Conservation (phyloP, 1,284 basidiomycete species). For the Sphagnurus paluster region DNA sequence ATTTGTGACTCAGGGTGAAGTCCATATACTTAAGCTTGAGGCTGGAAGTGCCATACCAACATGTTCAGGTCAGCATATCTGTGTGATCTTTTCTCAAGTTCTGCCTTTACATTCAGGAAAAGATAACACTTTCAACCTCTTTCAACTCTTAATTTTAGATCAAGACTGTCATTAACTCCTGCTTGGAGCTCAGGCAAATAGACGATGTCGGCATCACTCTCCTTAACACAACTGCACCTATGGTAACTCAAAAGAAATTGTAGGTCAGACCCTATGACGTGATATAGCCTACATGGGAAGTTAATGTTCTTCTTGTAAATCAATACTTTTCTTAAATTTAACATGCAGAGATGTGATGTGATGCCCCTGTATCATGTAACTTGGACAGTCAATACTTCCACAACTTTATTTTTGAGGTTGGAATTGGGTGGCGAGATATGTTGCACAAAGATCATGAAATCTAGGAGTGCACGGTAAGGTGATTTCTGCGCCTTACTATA, state of each 20-base stretch:
- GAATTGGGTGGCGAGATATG: too few species aligned
- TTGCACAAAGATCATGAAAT: too few species aligned
- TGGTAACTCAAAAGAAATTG: constrained; percentile 1
- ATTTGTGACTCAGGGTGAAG: constrained; percentile 40
- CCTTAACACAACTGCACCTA: background rate
- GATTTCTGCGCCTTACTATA: too few species aligned
- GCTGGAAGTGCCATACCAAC: constrained; percentile 36
- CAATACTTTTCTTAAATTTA: background rate
- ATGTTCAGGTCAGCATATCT: constrained; percentile 37
- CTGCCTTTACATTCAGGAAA: constrained; percentile 28
- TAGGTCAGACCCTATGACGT: constrained; percentile 55
- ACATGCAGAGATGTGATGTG: background rate
- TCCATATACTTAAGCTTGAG: constrained; percentile 41
- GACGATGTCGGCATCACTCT: constrained; percentile 38
- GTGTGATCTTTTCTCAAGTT: constrained; percentile 18
- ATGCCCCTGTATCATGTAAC: too few species aligned
- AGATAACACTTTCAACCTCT: constrained; percentile 48
- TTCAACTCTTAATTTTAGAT: constrained; percentile 47
- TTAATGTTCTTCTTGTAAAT: constrained; percentile 43
- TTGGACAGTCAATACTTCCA: too few species aligned
- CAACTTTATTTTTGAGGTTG: too few species aligned
- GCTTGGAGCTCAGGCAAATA: constrained; percentile 39
- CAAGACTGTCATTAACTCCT: constrained; percentile 43
- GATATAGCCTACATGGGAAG: constrained; percentile 50
- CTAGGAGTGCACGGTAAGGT: too few species aligned